A percentile compares a stretch with the other conserved stretches of the same genome.
These are phyloP conservation scores for Colletotrichum sidae DNA, from an alignment of 2,329 filamentous ascomycete species.

Conservation along the genomic window DNA sequence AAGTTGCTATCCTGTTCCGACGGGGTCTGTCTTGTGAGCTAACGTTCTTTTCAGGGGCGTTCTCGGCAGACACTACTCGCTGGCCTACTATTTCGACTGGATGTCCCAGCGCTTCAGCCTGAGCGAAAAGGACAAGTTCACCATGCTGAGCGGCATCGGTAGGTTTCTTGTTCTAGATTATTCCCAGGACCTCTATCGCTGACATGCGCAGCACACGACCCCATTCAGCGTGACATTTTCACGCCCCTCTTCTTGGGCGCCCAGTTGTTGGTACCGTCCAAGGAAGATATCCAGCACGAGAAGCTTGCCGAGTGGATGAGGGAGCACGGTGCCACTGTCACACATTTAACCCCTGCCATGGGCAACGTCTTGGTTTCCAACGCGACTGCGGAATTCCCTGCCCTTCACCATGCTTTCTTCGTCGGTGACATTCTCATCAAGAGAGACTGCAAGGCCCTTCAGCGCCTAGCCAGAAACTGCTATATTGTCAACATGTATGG, in stretches of 20 bases:
- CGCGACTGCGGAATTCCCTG: conserved; percentile 80
- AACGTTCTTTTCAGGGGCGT: conserved; percentile 65
- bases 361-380: conserved; percentile 93
- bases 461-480: conserved; percentile 79
- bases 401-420: conserved; percentile 85
- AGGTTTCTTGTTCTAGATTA: neutral
- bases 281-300: conserved; percentile 88
- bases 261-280: conserved; percentile 25
- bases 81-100: conserved; percentile 91
- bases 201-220: too few species aligned
- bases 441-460: conserved; percentile 82
- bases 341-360: conserved; percentile 96
- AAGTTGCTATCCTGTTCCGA: conserved; percentile 1
- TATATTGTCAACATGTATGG: conserved; percentile 89
- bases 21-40: neutral
- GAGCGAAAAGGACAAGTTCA: conserved; percentile 79
- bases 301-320: conserved; percentile 89
- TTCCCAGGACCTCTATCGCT: conserved; percentile 43
- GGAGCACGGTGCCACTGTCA: conserved; percentile 77
- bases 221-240: conserved; percentile 72
- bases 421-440: conserved; percentile 92
- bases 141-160: conserved; percentile 80
- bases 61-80: conserved; percentile 84
- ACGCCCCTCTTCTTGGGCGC: conserved; percentile 83
- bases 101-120: conserved; percentile 88